Conservation (phyloP, 208 protist genomes). For the Acanthamoeba sp. region DNA sequence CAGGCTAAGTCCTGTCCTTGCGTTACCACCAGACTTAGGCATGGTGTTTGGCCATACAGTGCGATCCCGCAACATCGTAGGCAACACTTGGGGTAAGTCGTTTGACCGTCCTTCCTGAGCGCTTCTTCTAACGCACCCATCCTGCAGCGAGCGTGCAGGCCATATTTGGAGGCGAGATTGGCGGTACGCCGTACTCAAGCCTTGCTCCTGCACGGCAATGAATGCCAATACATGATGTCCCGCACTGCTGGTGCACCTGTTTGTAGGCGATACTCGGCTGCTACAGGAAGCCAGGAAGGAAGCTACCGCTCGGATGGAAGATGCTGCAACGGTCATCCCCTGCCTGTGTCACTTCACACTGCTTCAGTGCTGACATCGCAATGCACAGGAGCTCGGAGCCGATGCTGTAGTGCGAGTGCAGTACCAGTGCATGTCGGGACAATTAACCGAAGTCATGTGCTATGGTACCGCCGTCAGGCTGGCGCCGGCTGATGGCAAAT, state of each 20-base stretch:
- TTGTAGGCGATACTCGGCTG: conserved; percentile 44
- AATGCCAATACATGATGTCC: no score
- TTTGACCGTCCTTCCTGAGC: not conserved
- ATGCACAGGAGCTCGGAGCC: conserved; percentile 37
- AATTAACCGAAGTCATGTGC: conserved; percentile 45
- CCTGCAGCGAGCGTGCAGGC: not conserved
- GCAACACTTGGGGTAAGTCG: not conserved
- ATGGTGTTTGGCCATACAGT: conserved; percentile 60
- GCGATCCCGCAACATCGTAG: not conserved
- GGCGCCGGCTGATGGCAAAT: no score
- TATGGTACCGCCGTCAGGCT: conserved; percentile 55
- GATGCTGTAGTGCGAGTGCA: conserved; percentile 52
- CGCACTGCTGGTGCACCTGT: not conserved
- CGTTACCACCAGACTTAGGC: not conserved
- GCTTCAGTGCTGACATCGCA: not conserved
- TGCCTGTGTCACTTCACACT: not conserved
- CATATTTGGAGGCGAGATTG: conserved; percentile 30
- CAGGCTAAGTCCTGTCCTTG: not conserved
- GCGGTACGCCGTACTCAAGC: not conserved
- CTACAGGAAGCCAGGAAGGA: conserved; percentile 57
- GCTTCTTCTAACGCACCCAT: not conserved
- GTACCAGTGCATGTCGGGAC: conserved; percentile 40
- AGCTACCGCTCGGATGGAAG: not conserved
- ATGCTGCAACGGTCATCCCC: not conserved
- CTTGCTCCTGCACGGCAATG: not conserved